Base-by-base conservation (phyloP, 31 red algal species). In the Endocladia muricata region DNA sequence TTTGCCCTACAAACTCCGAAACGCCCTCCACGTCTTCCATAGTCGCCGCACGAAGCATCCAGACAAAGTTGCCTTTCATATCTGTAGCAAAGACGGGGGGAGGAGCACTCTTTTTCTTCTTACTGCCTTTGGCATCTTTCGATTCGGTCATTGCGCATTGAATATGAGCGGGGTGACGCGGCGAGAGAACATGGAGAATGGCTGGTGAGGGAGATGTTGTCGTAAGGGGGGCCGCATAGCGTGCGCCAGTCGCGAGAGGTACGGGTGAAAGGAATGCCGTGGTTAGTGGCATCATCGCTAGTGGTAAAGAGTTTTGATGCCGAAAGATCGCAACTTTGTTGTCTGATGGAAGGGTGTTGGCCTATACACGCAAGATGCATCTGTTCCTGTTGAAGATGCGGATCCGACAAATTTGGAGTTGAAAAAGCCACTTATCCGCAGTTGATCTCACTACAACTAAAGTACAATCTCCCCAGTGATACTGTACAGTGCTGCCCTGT, bases 61-160 rank as follows among this genome's bases (percentile, higher is more conserved):
- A 84, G 37, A 84, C 81, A 33, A 84, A 40, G 61, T 84, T 84
- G 8, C 81, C 81, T 61, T 84, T 84, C 9, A 84, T 43, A 59
- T 84, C 81, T 7, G 32, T 54, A 26, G 70, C 69, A 84, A 84
- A 84, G 8, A 51, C 41, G 1, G 57, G 37, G 23, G 81, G 57
- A n/a, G n/a, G n/a, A n/a, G n/a, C n/a, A n/a, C n/a, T n/a, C 15
- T 51, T 44, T 59, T 76, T 74, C 59, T 84, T 84, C 60, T 84
- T 84, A 30, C 19, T 34, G 58, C 69, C 58, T 75, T 84, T 39
- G 47, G 49, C 15, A 21, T 36, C 37, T 36, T 65, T 31, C 7
- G 68, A 8, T 4, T 23, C 22, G 4, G 39, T 42, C 11, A 47
- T 58, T 36, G 31, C 55, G 37, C 55, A 37, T 38, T 65, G 77